Evolutionary conservation across 163 green algal species (phyloP).

Genomic region (Chlamydomonas reinhardtii): DNA sequence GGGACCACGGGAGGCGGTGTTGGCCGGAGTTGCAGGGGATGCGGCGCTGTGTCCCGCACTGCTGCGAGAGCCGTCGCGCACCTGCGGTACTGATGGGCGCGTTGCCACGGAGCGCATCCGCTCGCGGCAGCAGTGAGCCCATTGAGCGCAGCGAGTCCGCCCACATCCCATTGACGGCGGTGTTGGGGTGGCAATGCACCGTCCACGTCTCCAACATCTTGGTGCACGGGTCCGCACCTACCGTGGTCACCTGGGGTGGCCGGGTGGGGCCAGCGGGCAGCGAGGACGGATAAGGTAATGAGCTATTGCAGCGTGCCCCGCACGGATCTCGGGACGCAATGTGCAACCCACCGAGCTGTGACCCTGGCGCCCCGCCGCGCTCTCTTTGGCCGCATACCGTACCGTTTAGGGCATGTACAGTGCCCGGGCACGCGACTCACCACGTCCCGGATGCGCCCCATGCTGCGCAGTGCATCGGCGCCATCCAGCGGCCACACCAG

Average conservation of each 20-base stretch:
- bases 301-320: too few species aligned
- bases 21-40: too few species aligned
- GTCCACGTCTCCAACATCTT: conserved; percentile 62
- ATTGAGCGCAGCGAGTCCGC: conserved; percentile 27
- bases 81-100: conserved; percentile 37
- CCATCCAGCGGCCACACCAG: conserved; percentile 56
- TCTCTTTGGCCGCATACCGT: not conserved
- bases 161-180: conserved; percentile 18
- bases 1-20: too few species aligned
- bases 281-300: not conserved
- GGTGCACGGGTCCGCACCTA: conserved; percentile 56
- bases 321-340: too few species aligned
- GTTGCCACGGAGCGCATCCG: conserved; percentile 7
- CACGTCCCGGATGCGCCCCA: conserved; percentile 52
- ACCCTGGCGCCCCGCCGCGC: too few species aligned
- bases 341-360: too few species aligned
- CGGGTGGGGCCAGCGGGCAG: not conserved
- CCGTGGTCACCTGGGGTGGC: conserved; percentile 52
- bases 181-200: conserved; percentile 10
- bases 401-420: too few species aligned
- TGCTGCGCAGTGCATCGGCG: conserved; percentile 31
- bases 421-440: conserved; percentile 22
- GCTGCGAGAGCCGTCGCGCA: not conserved
- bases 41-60: too few species aligned
- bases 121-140: conserved; percentile 18